Evolutionary conservation across 2,329 filamentous ascomycete species (phyloP).

Genomic region (Huntiella omanensis): DNA sequence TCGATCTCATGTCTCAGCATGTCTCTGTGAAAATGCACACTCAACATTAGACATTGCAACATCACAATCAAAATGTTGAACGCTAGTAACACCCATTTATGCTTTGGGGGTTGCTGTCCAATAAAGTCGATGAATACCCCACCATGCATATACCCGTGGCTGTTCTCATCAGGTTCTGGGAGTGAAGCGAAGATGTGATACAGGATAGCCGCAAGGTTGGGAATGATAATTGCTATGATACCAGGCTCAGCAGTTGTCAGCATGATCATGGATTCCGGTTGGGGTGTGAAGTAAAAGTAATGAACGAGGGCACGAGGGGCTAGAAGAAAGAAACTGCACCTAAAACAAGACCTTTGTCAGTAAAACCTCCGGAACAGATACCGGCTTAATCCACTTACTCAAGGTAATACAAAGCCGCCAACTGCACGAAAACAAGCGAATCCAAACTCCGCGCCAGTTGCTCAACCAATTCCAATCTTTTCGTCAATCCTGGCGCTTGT

Average conservation of each 20-base stretch:
- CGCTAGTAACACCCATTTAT: slow-evolving; percentile 33
- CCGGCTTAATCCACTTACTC: slow-evolving; percentile 29
- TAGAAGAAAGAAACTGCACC: slow-evolving; percentile 46
- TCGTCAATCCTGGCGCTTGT: slow-evolving; percentile 26
- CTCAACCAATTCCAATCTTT: slow-evolving; percentile 41
- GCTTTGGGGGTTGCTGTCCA: slow-evolving; percentile 43
- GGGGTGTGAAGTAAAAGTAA: slow-evolving; percentile 45
- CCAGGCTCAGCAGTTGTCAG: slow-evolving; percentile 37
- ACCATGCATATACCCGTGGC: slow-evolving; percentile 47
- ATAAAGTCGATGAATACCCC: slow-evolving; percentile 50
- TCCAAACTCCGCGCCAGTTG: slow-evolving; percentile 43
- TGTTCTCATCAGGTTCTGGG: slow-evolving; percentile 38
- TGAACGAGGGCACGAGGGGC: slow-evolving; percentile 39
- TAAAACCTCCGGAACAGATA: background rate
- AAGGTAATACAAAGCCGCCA: slow-evolving; percentile 50
- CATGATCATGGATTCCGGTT: slow-evolving; percentile 35
- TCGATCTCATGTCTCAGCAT: slow-evolving; percentile 23
- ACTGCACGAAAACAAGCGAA: slow-evolving; percentile 42
- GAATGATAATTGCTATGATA: slow-evolving; percentile 36
- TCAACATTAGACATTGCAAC: slow-evolving; percentile 45
- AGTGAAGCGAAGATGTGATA: slow-evolving; percentile 37
- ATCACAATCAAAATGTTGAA: slow-evolving; percentile 36
- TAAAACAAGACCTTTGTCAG: slow-evolving; percentile 17
- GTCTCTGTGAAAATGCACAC: slow-evolving; percentile 42
- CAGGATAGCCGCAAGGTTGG: slow-evolving; percentile 41